phyloP scores from a whole-genome alignment of 495 filamentous ascomycete genomes.

The Hyaloscypha bicolor region DNA sequence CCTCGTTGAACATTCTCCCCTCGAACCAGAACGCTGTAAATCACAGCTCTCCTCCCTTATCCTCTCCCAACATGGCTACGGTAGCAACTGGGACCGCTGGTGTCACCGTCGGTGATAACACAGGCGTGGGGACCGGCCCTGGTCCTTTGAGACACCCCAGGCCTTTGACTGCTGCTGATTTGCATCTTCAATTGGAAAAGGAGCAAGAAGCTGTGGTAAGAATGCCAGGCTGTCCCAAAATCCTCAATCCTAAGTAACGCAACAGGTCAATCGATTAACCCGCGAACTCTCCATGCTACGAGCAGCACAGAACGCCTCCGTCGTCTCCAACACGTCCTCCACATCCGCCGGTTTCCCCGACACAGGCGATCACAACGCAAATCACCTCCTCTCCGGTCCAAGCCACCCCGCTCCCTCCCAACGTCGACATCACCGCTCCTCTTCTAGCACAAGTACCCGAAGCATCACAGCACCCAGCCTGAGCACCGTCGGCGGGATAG shows the following conservation, averaged over 20 bases:
- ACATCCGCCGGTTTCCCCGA: constrained; percentile 62
- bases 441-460: constrained; percentile 61
- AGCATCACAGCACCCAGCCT: constrained; percentile 49
- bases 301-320: constrained; percentile 76
- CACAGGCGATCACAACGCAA: constrained; percentile 48
- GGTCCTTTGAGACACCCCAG: constrained; percentile 79
- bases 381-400: constrained; percentile 51
- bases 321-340: constrained; percentile 79
- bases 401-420: constrained; percentile 51
- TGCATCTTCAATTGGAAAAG: constrained; percentile 85
- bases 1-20: constrained; percentile 45
- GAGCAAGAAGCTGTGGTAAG: constrained; percentile 92
- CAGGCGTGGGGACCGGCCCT: constrained; percentile 61
- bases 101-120: constrained; percentile 48
- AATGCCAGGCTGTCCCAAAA: constrained; percentile 14
- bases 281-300: constrained; percentile 81
- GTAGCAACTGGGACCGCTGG: constrained; percentile 7
- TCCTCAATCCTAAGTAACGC: constrained; percentile 13
- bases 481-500: constrained; percentile 35
- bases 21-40: constrained; percentile 55
- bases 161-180: constrained; percentile 81
- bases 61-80: constrained; percentile 24
- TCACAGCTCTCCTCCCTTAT: constrained; percentile 36
- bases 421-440: constrained; percentile 66
- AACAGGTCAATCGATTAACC: constrained; percentile 86